These are phyloP conservation scores for Anacardium occidentale DNA, from an alignment of 345 rosid species.

Conservation along the genomic window DNA sequence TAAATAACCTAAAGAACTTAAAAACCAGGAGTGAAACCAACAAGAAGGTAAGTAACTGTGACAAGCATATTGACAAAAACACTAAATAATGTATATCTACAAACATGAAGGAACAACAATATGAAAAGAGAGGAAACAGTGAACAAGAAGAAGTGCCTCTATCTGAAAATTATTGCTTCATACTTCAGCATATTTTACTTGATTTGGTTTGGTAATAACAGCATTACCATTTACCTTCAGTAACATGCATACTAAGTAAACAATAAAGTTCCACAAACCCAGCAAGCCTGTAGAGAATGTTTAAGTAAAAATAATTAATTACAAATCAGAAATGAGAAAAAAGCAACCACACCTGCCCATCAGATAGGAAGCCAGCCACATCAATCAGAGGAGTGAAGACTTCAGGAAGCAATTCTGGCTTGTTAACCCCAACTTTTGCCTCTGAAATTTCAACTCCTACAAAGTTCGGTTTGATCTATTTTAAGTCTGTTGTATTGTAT, in stretches of 20 bases:
- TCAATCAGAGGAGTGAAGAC: constrained; percentile 83
- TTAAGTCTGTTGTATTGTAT: not conserved
- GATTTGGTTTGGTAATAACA: not conserved
- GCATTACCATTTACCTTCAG: not conserved
- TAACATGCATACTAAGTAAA: not conserved
- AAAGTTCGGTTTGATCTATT: not conserved
- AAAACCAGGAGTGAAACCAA: not conserved
- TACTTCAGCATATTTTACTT: constrained; percentile 6
- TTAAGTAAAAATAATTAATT: not conserved
- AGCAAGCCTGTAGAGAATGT: not conserved
- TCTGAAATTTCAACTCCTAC: constrained; percentile 58
- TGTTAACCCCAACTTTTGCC: constrained; percentile 84
- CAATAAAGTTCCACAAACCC: constrained; percentile 1
- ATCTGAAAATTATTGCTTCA: not conserved
- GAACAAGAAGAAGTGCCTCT: not conserved
- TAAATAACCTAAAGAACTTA: not conserved
- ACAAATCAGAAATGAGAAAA: not conserved
- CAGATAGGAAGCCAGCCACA: constrained; percentile 88
- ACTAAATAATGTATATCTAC: not conserved
- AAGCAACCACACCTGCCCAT: constrained; percentile 65
- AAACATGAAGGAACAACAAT: not conserved
- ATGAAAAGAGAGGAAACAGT: not conserved
- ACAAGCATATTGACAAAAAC: not conserved
- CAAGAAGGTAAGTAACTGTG: not conserved
- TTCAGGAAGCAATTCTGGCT: constrained; percentile 85